phyloP scores from a whole-genome alignment of 768 basidiomycete species.

The Podaxis sp. region DNA sequence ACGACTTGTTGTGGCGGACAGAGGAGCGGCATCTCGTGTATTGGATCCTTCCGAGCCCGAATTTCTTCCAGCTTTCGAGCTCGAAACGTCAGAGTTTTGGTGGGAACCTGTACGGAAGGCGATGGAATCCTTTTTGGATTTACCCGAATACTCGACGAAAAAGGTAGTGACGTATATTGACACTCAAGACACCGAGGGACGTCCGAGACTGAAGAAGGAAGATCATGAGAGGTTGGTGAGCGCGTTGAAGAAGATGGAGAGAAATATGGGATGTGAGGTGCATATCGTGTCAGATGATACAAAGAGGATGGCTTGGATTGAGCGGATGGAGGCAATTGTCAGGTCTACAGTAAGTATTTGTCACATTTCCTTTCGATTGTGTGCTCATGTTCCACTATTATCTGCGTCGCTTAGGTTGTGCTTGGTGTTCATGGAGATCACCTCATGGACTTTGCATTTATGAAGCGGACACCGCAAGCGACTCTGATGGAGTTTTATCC shows the following conservation, averaged over 20 bases:
- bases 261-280: slow-evolving; percentile 53
- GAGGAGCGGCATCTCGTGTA: slow-evolving; percentile 53
- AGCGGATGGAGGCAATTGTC: slow-evolving; percentile 62
- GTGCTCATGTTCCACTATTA: slow-evolving; percentile 7
- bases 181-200: slow-evolving; percentile 33
- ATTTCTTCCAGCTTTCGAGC: slow-evolving; percentile 43
- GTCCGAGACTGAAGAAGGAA: slow-evolving; percentile 48
- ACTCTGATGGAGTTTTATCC: slow-evolving; percentile 81
- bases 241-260: slow-evolving; percentile 53
- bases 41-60: slow-evolving; percentile 34
- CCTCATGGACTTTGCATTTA: slow-evolving; percentile 69
- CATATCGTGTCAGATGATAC: slow-evolving; percentile 51
- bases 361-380: slow-evolving; percentile 3
- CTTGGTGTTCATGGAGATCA: slow-evolving; percentile 60
- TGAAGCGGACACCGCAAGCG: slow-evolving; percentile 58
- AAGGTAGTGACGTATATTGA: slow-evolving; percentile 64
- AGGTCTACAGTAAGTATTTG: slow-evolving; percentile 60
- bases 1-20: slow-evolving; percentile 75
- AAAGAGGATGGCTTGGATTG: slow-evolving; percentile 53
- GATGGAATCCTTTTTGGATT: slow-evolving; percentile 42
- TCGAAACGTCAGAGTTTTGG: slow-evolving; percentile 59
- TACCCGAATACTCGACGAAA: slow-evolving; percentile 24
- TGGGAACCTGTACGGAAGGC: slow-evolving; percentile 59
- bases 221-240: slow-evolving; percentile 64
- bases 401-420: slow-evolving; percentile 43